phyloP scores from a whole-genome alignment of 2,329 filamentous ascomycete genomes.

The Elsinoe necatrix region DNA sequence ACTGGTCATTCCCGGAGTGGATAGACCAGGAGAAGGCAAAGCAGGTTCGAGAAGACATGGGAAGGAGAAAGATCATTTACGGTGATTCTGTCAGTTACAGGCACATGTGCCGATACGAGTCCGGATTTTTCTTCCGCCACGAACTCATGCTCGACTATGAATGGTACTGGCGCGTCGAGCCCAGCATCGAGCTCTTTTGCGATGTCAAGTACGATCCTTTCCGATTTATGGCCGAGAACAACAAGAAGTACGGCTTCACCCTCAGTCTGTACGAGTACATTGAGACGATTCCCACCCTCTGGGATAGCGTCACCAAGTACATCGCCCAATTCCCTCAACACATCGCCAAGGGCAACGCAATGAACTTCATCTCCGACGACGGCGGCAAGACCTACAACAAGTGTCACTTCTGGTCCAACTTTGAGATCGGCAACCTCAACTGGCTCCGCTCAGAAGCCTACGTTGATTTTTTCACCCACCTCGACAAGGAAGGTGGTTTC shows the following conservation, averaged over 20 bases:
- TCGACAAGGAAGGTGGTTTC: constrained; percentile 90
- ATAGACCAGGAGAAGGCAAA: constrained; percentile 92
- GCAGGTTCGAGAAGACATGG: constrained; percentile 90
- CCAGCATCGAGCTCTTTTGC: constrained; percentile 91
- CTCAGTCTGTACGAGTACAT: constrained; percentile 93
- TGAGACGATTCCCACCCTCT: constrained; percentile 91
- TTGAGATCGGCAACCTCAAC: constrained; percentile 87
- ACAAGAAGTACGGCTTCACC: constrained; percentile 97
- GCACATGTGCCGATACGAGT: constrained; percentile 99
- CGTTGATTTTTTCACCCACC: constrained; percentile 77
- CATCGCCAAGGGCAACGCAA: constrained; percentile 71
- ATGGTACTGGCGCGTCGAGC: constrained; percentile 99
- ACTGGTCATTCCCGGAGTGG: constrained; percentile 95
- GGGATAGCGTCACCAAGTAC: constrained; percentile 93
- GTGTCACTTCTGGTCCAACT: constrained; percentile 99
- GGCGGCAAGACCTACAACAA: constrained; percentile 88
- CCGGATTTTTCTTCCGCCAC: constrained; percentile 98
- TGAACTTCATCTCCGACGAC: constrained; percentile 88
- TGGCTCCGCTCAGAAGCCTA: constrained; percentile 90
- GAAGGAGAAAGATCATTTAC: constrained; percentile 90
- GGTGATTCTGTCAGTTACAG: constrained; percentile 94
- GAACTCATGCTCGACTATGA: constrained; percentile 90
- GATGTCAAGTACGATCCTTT: constrained; percentile 95
- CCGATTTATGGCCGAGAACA: constrained; percentile 89
- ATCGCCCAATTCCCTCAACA: constrained; percentile 86